Evolutionary conservation across 805 yeast species (phyloP), one percentile per base, ranked within the genome.

Genomic region (Diddensiella santjacobensis): DNA sequence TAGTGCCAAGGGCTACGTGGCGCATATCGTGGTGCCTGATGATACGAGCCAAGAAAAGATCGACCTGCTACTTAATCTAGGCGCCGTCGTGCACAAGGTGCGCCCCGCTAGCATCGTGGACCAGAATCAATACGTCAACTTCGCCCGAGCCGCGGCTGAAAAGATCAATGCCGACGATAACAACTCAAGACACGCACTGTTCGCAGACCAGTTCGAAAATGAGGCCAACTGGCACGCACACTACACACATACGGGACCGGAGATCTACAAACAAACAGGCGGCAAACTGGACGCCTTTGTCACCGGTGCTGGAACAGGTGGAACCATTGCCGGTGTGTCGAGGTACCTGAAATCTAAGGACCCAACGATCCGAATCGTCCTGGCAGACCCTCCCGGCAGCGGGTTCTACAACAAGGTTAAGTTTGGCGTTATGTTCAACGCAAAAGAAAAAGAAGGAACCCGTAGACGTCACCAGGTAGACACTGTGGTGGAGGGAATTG

Each of bases 381-480:
- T 93, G 24, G 96, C 97, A 0, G 99, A 91, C 65, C 98, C 98
- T 0, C 97, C 88, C 60, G 99, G 99, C 0, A 83, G 93, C 13
- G 99, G 99, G 0, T 76, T 93, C 54, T 86, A 75, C 61, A 88
- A 91, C 67, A 71, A 95, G 51, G 79, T 91, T 44, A 87, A 87
- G 59, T 80, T 70, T 60, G 98, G 97, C 1, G 98, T 91, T 2
- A 89, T 93, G 97, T 91, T 87, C 64, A 96, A 90, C 58, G 55
- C 73, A 1, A 89, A 79, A 4, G 99, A 91, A 65, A 82, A 77
- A 55, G 99, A 91, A 68, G 99, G 99, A 1, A 86, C 93, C 0
- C 73, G 98, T 58, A 75, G 97, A 61, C 72, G 99, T 57, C 98
- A 93, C 65, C 99, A 91, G 67, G 98, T 91, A 1, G 99, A 91